Evolutionary conservation across 345 rosid genomes (phyloP).

Genomic region (Populus davidiana): DNA sequence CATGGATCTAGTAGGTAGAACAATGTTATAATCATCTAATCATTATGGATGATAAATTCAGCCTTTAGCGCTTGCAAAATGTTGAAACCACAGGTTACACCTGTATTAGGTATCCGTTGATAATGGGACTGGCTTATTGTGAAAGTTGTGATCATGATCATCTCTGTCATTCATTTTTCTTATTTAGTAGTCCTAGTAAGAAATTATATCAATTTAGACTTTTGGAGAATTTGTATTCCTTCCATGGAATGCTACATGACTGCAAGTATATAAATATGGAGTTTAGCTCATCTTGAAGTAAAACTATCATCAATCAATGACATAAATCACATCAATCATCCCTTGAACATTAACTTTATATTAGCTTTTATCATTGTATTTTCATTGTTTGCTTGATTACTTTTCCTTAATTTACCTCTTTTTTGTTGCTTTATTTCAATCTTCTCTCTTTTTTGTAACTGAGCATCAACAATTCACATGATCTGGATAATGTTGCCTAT

Average conservation of each 20-base stretch:
- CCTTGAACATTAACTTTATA: not conserved
- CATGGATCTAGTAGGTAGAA: not conserved
- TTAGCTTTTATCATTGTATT: not conserved
- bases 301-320: not conserved
- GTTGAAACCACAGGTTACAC: not conserved
- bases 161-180: too few relatives aligned
- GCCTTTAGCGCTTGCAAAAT: not conserved
- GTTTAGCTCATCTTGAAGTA: too few relatives aligned
- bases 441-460: not conserved
- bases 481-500: not conserved
- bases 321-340: not conserved
- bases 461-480: not conserved
- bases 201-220: not conserved
- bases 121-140: not conserved
- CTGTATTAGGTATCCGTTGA: not conserved
- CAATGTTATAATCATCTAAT: not conserved
- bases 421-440: not conserved
- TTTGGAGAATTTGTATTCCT: not conserved
- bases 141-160: not conserved
- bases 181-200: too few relatives aligned
- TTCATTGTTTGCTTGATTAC: not conserved
- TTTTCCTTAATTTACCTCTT: not conserved
- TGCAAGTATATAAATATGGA: not conserved
- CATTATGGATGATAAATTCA: not conserved
- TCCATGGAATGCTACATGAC: not conserved